A percentile compares a stretch with the other conserved stretches of the same genome.
Evolutionary conservation across 257 asterid genomes (phyloP).

Genomic region (Craterostigma plantagineum): DNA sequence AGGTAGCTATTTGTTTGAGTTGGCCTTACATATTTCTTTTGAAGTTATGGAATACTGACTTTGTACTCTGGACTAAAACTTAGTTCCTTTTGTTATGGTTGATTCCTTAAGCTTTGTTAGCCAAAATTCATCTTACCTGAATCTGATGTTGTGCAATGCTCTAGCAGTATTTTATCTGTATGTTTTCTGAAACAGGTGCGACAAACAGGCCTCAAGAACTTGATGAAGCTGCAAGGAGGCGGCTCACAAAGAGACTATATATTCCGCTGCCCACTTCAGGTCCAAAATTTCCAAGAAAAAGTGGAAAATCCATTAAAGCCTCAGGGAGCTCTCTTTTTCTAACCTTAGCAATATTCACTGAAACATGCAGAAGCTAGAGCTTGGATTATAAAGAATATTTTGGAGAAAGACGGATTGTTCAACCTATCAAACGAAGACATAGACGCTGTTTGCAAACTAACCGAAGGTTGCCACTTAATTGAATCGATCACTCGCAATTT

Average conservation of each 20-base stretch:
- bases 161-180: constrained; percentile 5
- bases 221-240: constrained; percentile 96
- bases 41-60: too few species aligned
- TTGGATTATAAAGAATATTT: constrained; percentile 72
- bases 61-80: too few species aligned
- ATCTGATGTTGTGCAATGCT: neutral
- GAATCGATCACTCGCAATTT: neutral
- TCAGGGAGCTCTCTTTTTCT: constrained; percentile 1
- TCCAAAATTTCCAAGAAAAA: constrained; percentile 13
- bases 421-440: constrained; percentile 58
- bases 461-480: constrained; percentile 37
- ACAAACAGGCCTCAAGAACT: constrained; percentile 99
- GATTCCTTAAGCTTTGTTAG: too few species aligned
- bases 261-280: constrained; percentile 98
- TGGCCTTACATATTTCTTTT: constrained; percentile 6
- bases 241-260: constrained; percentile 90
- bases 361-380: constrained; percentile 72
- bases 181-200: constrained; percentile 48
- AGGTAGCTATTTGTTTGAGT: constrained; percentile 34
- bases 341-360: constrained; percentile 6
- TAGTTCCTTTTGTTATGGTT: too few species aligned
- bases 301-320: neutral
- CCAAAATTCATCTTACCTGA: too few species aligned
- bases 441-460: constrained; percentile 53
- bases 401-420: constrained; percentile 81